Percentiles rank a stretch among this genome's conserved stretches.
Evolutionary conservation across 768 basidiomycete species (phyloP).

Genomic region (Rhodotorula taiwanensis): DNA sequence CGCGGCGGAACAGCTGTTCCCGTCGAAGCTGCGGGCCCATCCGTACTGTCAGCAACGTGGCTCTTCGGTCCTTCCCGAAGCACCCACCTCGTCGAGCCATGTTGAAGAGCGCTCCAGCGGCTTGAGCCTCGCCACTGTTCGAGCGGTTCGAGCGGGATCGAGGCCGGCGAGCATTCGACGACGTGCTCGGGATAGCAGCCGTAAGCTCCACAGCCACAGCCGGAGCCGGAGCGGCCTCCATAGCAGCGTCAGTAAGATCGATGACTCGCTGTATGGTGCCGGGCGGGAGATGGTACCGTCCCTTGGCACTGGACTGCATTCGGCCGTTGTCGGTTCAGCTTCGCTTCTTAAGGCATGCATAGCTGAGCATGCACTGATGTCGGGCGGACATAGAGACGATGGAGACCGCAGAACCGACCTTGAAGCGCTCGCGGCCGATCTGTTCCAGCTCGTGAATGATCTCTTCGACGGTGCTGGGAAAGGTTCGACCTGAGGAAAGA

Average conservation of each 20-base stretch:
- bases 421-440: constrained; percentile 30
- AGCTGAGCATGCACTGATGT: no score
- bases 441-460: constrained; percentile 12
- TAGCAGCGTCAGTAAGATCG: background rate
- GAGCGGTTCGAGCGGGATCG: background rate
- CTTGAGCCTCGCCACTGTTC: background rate
- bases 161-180: background rate
- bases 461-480: background rate
- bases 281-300: background rate
- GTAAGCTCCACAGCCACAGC: no score
- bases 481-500: background rate
- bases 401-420: background rate
- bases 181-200: no score
- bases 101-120: no score
- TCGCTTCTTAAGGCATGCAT: no score
- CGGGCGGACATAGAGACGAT: background rate
- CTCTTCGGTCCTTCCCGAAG: no score
- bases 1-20: background rate
- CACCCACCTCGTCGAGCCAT: no score
- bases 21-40: no score
- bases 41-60: no score
- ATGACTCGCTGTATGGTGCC: constrained; percentile 5
- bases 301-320: no score
- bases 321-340: no score
- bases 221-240: no score